Base-by-base conservation (phyloP, 1,284 basidiomycete genomes). In the Golubevia pallescens region DNA sequence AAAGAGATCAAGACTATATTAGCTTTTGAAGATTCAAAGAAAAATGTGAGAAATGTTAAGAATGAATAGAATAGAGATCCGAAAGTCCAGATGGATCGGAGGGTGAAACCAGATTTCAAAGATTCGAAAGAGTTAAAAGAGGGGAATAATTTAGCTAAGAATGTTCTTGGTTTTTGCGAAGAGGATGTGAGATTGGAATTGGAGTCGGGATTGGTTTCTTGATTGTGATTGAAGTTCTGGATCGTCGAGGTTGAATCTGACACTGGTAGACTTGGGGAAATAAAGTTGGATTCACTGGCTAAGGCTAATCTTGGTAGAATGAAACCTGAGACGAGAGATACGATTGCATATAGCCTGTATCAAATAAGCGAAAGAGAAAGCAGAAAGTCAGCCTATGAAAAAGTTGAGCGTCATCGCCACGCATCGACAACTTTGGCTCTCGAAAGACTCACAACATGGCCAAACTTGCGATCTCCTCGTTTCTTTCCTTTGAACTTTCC, bases 51-150 rank as follows among this genome's bases (percentile, higher is more conserved):
- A 13, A 71, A 61, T 63, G 79, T 71, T 19, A 78, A 38, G 23
- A 58, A 23, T 10, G 70, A 72, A 56, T 75, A 75, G 0, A 67
- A 2, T 24, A 84, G 16, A 6, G 61, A 66, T 1, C 75, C 73
- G 2, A 75, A 21, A 1, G 74, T 78, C 81, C 81, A 84, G 21
- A 84, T 66, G 0, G 80, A 74, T 19, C 80, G 78, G 14, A 84
- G 62, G 0, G 71, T 73, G 4, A 78, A 20, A 3, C 72, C 72
- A 2, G 34, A 5, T 38, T 38, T 38, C 34, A 38, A 38, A 38
- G 34, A 38, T 38, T 38, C 10, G 34, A 38, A 38, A 10, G 10
- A 38, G 34, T n/a, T n/a, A n/a, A n/a, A n/a, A n/a, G n/a, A n/a
- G n/a, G n/a, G n/a, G n/a, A n/a, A n/a, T n/a, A n/a, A n/a, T n/a